Evolutionary conservation across 768 basidiomycete genomes (phyloP).

Genomic region (Suillus bovinus): DNA sequence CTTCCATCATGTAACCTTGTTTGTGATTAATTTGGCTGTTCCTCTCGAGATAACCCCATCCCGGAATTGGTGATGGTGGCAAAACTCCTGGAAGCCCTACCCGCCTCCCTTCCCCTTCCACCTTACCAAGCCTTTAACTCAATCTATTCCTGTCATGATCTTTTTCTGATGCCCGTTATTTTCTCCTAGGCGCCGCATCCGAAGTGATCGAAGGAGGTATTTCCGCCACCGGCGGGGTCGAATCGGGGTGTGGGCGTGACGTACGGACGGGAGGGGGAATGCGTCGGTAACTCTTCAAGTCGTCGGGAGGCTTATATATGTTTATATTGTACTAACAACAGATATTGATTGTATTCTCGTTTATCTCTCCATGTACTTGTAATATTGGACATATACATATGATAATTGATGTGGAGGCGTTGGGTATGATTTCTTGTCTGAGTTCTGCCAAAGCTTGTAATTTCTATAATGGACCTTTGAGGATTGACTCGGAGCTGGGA

Average conservation of each 20-base stretch:
- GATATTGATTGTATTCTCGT: not conserved
- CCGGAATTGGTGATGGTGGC: not conserved
- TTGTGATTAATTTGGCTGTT: not conserved
- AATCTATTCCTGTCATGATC: not conserved
- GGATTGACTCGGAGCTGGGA: too few relatives aligned
- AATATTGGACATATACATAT: too few relatives aligned
- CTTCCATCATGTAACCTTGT: not conserved
- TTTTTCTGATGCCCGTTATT: not conserved
- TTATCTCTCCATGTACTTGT: not conserved
- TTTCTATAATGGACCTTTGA: too few relatives aligned
- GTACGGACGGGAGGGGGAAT: too few relatives aligned
- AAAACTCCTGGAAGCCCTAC: not conserved
- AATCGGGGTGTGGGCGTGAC: not conserved
- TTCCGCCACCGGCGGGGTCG: not conserved
- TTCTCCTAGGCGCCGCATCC: not conserved
- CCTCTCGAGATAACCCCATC: constrained; percentile 2
- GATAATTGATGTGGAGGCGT: too few relatives aligned
- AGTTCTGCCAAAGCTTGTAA: too few relatives aligned
- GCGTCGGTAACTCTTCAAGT: not conserved
- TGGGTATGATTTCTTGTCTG: not conserved
- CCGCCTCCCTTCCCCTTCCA: not conserved
- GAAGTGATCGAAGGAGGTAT: not conserved
- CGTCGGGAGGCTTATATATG: not conserved
- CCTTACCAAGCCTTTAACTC: constrained; percentile 5
- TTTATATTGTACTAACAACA: not conserved